Evolutionary conservation across 2,329 filamentous ascomycete genomes (phyloP), one percentile per base, ranked within the genome.

Genomic region (Colletotrichum paranaense): DNA sequence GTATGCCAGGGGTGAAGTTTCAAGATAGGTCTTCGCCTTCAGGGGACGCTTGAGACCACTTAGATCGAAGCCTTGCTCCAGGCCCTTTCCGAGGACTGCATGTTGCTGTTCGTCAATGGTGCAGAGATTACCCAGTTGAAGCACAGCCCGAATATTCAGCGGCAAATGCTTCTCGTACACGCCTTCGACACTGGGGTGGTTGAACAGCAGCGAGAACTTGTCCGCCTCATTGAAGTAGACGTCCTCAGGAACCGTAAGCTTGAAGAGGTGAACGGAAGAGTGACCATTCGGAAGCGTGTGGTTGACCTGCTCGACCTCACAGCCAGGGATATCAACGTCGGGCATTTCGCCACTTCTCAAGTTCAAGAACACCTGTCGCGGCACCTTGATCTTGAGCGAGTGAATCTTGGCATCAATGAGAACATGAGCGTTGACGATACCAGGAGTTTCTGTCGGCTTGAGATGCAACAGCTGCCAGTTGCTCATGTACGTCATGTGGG

Each of bases 401-500:
- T 99, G 95, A 12, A 99, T 90, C 84, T 97, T 98, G 77, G 92
- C 92, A 79, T 98, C 97, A 75, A 99, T 98, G 72, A 99, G 87
- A 6, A 98, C 94, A 79, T 95, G 96, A 1, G 95, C 96, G 65
- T 89, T 91, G 32, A 99, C 94, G 77, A 98, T 91, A 11, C 97
- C 97, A 3, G 95, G 95, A 24, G 88, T 93, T 62, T 97, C 94
- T 0, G 95, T 96, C 26, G 93, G 89, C 77, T 92, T 91, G 22
- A 99, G 89, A 79, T 99, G 95, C 46, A 99, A 86, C 24, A 99
- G 88, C 81, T 99, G 96, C 97, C 97, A 99, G 5, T 94, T 97
- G 78, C 93, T 95, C 80, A 94, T 94, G 83, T 96, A 99, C 0
- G 96, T 92, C 71, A 94, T 84, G 82, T 98, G 95, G 0, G 96